Base-by-base conservation (phyloP, 108 stramenopile species). In the Nannochloropsis oceanica region DNA sequence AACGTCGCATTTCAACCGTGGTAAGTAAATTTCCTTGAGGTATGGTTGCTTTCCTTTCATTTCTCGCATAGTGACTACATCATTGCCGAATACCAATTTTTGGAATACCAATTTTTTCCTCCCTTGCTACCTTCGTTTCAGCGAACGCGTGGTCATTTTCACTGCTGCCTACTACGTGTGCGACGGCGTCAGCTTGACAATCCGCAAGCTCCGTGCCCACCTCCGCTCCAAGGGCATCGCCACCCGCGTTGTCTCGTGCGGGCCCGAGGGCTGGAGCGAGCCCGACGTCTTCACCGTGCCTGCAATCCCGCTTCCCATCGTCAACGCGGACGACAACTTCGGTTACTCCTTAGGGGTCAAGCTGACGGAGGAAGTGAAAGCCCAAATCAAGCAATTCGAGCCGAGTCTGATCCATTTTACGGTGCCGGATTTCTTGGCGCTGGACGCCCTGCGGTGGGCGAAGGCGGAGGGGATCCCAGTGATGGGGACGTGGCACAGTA, bases 401-500 rank as follows among this genome's bases (percentile, higher is more conserved):
- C 86, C 86, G 22, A 86, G 27, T 50, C 14, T 43, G n/a, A 82
- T 82, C 20, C 86, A 86, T 42, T 86, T 86, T 42, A 86, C 86
- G 20, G 86, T 86, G 43, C 86, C 86, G 26, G 86, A 86, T 27
- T 82, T 86, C 46, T 81, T 86, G 14, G 44, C 27, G n/a, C 10
- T 86, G 44, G 86, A 86, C 26, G 86, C 82, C 26, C 26, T 86
- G n/a, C 79, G 79, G 20, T 82, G 81, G 81, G 82, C 82, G 25
- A 81, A 86, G 34, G 24, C 20, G 1, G 42, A 86, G 22, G 26
- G 81, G 7, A 59, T 86, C 50, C 80, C 83, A 22, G 82, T 83
- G 26, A 86, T 86, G 43, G 81, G 83, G 87, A 94, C 93, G 24
- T 94, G 92, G 80, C 93, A 94, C 85, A 88, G 89, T 81, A 92